phyloP scores from a whole-genome alignment of 1,284 basidiomycete species.

The Volvariella volvacea region DNA sequence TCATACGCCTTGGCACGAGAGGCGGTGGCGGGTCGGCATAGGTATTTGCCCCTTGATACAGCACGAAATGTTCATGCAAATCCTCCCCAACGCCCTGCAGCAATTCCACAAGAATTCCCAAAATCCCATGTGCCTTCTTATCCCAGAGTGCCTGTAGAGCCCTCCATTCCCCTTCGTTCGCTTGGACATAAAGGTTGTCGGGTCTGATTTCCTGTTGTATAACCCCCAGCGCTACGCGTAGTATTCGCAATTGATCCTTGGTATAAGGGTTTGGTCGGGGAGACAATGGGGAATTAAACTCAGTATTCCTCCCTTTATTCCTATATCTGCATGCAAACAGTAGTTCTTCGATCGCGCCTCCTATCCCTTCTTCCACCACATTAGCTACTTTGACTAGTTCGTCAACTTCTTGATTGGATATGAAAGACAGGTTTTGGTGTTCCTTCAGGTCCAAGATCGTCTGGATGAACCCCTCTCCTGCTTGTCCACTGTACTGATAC shows the following conservation, averaged over 20 bases:
- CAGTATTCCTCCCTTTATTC: constrained; percentile 4
- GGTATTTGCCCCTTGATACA: constrained; percentile 15
- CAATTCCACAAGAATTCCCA: constrained; percentile 47
- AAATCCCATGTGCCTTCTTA: constrained; percentile 47
- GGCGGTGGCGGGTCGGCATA: constrained; percentile 14
- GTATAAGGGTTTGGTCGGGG: constrained; percentile 16
- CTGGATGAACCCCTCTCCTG: constrained; percentile 29
- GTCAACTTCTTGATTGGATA: constrained; percentile 51
- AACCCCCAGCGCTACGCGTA: constrained; percentile 58
- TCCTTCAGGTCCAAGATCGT: constrained; percentile 43
- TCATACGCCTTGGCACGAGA: constrained; percentile 17
- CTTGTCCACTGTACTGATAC: constrained; percentile 22
- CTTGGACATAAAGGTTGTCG: constrained; percentile 10
- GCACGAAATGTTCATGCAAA: constrained; percentile 42
- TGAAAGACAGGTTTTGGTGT: constrained; percentile 45
- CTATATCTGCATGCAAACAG: constrained; percentile 17
- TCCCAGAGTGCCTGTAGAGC: constrained; percentile 53
- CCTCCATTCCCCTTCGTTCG: constrained; percentile 45
- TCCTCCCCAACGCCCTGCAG: constrained; percentile 42
- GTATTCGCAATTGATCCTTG: constrained; percentile 35
- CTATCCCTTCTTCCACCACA: constrained; percentile 58
- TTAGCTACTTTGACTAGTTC: constrained; percentile 52
- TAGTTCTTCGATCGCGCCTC: constrained; percentile 58
- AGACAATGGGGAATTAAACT: constrained; percentile 43
- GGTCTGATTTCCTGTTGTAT: constrained; percentile 38